Conservation (phyloP, 768 basidiomycete genomes). For the Boletus rubroflammeus region DNA sequence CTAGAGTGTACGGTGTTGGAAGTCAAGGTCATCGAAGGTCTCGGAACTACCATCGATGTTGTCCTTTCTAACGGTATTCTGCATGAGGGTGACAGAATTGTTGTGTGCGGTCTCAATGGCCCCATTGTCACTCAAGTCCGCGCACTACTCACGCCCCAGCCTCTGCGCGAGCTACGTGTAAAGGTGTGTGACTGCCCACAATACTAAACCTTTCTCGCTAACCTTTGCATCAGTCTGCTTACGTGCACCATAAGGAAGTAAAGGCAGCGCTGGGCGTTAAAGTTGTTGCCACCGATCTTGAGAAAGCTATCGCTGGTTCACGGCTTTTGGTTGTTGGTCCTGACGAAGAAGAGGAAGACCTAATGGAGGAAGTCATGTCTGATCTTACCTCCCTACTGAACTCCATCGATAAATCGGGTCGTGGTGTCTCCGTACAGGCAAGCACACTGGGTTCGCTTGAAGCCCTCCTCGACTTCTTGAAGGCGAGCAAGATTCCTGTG, state of each 20-base stretch:
- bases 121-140: slow-evolving; percentile 94
- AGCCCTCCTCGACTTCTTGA: slow-evolving; percentile 93
- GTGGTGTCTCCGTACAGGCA: slow-evolving; percentile 96
- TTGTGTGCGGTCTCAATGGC: slow-evolving; percentile 95
- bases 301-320: slow-evolving; percentile 97
- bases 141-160: slow-evolving; percentile 93
- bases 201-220: not conserved
- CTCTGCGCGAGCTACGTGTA: slow-evolving; percentile 89
- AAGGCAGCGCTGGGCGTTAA: slow-evolving; percentile 97
- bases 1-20: slow-evolving; percentile 97
- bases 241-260: slow-evolving; percentile 96
- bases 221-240: slow-evolving; percentile 62
- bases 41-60: slow-evolving; percentile 97
- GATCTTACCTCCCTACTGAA: slow-evolving; percentile 86
- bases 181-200: slow-evolving; percentile 54
- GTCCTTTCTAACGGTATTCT: slow-evolving; percentile 92
- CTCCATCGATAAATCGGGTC: slow-evolving; percentile 92
- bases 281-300: slow-evolving; percentile 89
- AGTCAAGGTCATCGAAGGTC: slow-evolving; percentile 97
- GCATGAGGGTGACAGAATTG: slow-evolving; percentile 88
- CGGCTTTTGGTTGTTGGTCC: slow-evolving; percentile 88
- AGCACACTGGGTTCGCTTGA: slow-evolving; percentile 96
- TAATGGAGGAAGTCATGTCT: slow-evolving; percentile 94
- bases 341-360: slow-evolving; percentile 94
- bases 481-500: slow-evolving; percentile 93